Base-by-base conservation (phyloP, 2,329 filamentous ascomycete species). In the Elsinoe necatrix region DNA sequence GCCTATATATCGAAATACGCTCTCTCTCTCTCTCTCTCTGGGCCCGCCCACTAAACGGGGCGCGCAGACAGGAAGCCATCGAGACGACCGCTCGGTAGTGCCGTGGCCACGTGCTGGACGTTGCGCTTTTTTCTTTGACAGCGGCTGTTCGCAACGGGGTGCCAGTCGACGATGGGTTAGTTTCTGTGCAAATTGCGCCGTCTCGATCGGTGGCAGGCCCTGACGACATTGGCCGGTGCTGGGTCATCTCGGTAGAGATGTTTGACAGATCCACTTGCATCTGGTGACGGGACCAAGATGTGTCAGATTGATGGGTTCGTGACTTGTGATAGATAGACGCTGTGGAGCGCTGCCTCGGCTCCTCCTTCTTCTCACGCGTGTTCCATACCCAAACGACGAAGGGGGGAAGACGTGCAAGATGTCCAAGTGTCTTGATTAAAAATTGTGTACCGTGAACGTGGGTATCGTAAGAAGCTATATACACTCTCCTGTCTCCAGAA, bases 381-480 rank as follows among this genome's bases (percentile, higher is more conserved):
- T 37, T 37, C 34, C 9, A 6, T 37, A 11, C 3, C 12, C 5
- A 12, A 3, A 11, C 14, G 34, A 11, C 14, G 34, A 11, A 7
- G 9, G 14, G 5, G 34, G 14, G 34, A 20, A 12, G 1, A 45
- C 6, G 21, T 14, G 18, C 23, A 45, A 45, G 11, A 45, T 45
- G 41, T 14, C 18, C 29, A 52, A 7, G 31, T 23, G 48, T 52
- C 48, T 52, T 39, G 48, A 52, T 52, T 52, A 52, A 37, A 52
- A 51, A 16, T n/a, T 37, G n/a, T 37, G 18, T 52, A 37, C 21
- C 31, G 31, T 29, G 14, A 52, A 52, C 48, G 48, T 52, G 48
- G 48, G 48, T 52, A 52, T 52, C 48, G 34, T 52, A 27, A 52
- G 48, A 52, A 52, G 45, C 25, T 52, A 52, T 52, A 29, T 52